Evolutionary conservation across 2,329 filamentous ascomycete genomes (phyloP), one percentile per base, ranked within the genome.

Genomic region (Alternaria viburni): DNA sequence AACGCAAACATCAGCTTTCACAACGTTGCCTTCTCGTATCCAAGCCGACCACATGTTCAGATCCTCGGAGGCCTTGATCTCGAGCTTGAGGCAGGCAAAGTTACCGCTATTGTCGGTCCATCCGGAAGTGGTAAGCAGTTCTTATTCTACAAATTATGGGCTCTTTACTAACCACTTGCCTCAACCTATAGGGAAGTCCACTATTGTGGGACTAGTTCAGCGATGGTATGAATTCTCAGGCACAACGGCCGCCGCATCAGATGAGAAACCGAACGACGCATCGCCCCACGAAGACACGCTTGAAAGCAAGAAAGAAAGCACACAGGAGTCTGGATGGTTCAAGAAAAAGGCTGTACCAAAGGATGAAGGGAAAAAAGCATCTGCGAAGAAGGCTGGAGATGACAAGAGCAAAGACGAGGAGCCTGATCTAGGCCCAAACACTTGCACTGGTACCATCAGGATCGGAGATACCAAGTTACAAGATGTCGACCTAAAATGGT

Each of bases 71-170:
- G 84, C 3, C 76, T 92, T 3, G 83, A 85, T 69, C 78, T 92
- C 9, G 81, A 77, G 0, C 86, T 93, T 59, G 83, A 86, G 62
- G 83, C 86, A 8, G 89, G 89, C 19, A 90, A 91, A 71, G 86
- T 89, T 3, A 92, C 90, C 1, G 91, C 91, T 3, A 89, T 93
- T 17, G 91, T 93, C 19, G 91, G 91, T 0, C 87, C 90, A 0
- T 91, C 89, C 3, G 64, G 64, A 17, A 62, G 60, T 54, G 60
- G 60, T 62, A 44, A 59, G 60, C 44, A 13, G 5, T 25, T 17
- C 9, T 6, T 9, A 6, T 3, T 10, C 19, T 45, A 5, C 17
- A 11, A 23, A 7, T 30, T 6, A 11, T 25, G 17, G n/a, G 11
- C 12, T 17, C 7, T n/a, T 17, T 50, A 26, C 52, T 64, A 15